Percentiles rank a stretch among this genome's conserved stretches.
phyloP scores from a whole-genome alignment of 1,284 basidiomycete species.

The Pseudozyma sp. region DNA sequence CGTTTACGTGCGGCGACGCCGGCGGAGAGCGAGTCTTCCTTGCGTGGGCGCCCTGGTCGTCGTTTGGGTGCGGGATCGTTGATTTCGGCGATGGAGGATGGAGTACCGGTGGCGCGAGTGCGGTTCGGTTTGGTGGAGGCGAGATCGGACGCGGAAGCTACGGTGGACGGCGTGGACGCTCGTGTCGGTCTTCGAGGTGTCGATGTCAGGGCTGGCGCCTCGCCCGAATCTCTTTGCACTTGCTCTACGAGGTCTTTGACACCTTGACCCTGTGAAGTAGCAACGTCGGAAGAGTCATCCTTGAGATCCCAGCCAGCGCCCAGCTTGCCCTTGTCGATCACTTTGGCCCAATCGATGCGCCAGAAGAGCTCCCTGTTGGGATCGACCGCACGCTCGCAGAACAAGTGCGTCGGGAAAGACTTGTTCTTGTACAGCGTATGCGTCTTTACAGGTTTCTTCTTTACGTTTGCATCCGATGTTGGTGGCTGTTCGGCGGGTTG shows the following conservation, averaged over 20 bases:
- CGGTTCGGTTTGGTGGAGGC: conserved; percentile 9
- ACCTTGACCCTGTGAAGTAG: conserved; percentile 38
- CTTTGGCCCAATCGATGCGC: conserved; percentile 45
- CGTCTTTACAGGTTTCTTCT: conserved; percentile 17
- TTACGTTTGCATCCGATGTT: neutral
- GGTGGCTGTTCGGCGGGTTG: neutral
- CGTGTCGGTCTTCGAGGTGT: conserved; percentile 7
- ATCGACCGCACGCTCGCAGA: conserved; percentile 52
- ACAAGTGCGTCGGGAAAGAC: conserved; percentile 47
- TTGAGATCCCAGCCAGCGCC: conserved; percentile 50
- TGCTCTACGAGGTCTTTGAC: conserved; percentile 53
- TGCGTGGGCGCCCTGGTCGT: conserved; percentile 38
- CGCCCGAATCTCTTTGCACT: conserved; percentile 16
- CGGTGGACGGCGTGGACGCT: conserved; percentile 23
- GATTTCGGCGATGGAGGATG: conserved; percentile 20
- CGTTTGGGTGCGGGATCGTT: conserved; percentile 27
- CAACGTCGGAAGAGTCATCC: conserved; percentile 44
- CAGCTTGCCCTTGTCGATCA: conserved; percentile 38
- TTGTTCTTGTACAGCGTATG: conserved; percentile 41
- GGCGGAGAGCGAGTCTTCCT: conserved; percentile 41
- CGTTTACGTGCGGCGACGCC: conserved; percentile 31
- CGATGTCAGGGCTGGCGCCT: neutral
- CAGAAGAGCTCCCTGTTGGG: conserved; percentile 53
- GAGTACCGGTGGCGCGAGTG: conserved; percentile 15
- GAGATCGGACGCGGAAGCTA: conserved; percentile 16